Percentiles rank a stretch among this genome's conserved stretches.
These are phyloP conservation scores for Hyaloscypha hepaticicola DNA, from an alignment of 495 filamentous ascomycete species.

Conservation along the genomic window DNA sequence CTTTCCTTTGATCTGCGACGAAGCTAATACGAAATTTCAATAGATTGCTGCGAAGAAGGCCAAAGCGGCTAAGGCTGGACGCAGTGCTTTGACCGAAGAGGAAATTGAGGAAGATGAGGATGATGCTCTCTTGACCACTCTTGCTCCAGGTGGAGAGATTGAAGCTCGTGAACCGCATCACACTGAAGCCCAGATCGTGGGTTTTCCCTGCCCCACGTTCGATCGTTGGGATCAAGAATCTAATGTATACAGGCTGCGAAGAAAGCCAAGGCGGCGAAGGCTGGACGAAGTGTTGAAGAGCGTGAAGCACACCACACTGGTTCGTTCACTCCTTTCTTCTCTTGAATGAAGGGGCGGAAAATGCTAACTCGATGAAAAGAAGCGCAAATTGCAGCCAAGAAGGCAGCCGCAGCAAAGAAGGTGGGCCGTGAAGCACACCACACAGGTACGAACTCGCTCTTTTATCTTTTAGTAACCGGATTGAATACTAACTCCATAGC, in stretches of 20 bases:
- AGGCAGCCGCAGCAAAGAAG: conserved; percentile 20
- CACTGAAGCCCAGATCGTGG: conserved; percentile 21
- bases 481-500: conserved; percentile 12
- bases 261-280: conserved; percentile 18
- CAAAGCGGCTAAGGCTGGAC: conserved; percentile 9
- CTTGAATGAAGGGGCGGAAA: too few species aligned
- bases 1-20: neutral
- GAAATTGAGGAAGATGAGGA: conserved; percentile 18
- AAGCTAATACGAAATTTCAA: neutral
- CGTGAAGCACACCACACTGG: conserved; percentile 37
- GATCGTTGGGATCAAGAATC: neutral
- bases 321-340: too few species aligned
- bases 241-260: neutral
- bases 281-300: conserved; percentile 23
- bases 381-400: conserved; percentile 16
- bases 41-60: conserved; percentile 24
- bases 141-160: conserved; percentile 12
- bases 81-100: neutral
- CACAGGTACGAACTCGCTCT: conserved; percentile 17
- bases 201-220: neutral
- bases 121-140: conserved; percentile 14
- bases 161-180: conserved; percentile 29
- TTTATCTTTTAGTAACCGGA: neutral
- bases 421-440: conserved; percentile 35
- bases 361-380: too few species aligned